Evolutionary conservation across 129 eudicot species (phyloP), one percentile per base, ranked within the genome.

Genomic region (Flaveria linearis): DNA sequence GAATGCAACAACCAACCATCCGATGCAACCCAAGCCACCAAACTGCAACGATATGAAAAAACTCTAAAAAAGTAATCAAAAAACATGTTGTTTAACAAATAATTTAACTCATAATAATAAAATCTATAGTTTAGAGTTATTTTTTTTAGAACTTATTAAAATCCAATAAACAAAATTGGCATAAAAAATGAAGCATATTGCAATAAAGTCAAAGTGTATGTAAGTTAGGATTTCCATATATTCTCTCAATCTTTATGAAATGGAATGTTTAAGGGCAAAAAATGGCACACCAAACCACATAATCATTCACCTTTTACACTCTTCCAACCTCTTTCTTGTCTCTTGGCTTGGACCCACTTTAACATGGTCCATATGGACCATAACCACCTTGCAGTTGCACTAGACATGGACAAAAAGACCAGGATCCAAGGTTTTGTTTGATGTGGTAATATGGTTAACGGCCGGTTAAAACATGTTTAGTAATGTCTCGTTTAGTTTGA

Each of bases 221-320:
- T 62, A 28, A 62, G 42, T 62, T 62, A 13, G 68, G 43, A 62
- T 62, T 62, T 20, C 68, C 68, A 62, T 62, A 45, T 45, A 45
- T 45, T 45, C 26, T 41, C 26, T 14, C 26, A 3, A 3, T 61
- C 9, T 25, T 61, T 25, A 26, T 61, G 36, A 60, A 25, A 26
- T 61, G 42, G 68, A 61, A 61, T 61, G 68, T 61, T 61, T 61
- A 30, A 61, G n/a, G 10, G 11, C 42, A 61, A 26, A 14, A 61
- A 61, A 61, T 28, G 68, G 43, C 45, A 62, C 43, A 71, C 75
- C 71, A 63, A 25, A 53, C 83, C 74, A 65, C 83, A 80, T 80
- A 74, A 80, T 80, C 83, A 80, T 73, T 52, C 61, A 41, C 83
- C 62, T 79, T 80, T 80, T 80, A 80, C 83, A 73, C 83, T 64